phyloP scores from a whole-genome alignment of 305 asterid species.

The Ilex paraguariensis region DNA sequence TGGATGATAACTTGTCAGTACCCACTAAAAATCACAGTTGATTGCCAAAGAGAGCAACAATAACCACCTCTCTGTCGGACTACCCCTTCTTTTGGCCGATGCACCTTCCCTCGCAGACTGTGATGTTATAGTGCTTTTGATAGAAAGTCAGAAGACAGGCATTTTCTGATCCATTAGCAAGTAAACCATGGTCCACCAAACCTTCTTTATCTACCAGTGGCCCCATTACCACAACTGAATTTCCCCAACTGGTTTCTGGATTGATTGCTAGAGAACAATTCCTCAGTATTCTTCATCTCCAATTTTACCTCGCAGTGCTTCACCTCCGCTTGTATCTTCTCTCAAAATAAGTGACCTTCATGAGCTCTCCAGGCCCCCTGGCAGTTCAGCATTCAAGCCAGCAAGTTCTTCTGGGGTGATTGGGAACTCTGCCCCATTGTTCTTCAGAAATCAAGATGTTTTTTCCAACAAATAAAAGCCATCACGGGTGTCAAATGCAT shows the following conservation, averaged over 20 bases:
- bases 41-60: no score
- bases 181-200: conserved; percentile 67
- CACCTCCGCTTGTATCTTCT: conserved; percentile 68
- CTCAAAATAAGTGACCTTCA: conserved; percentile 94
- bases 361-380: conserved; percentile 99
- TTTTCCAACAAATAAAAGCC: conserved; percentile 66
- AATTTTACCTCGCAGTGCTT: conserved; percentile 45
- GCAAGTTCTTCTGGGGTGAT: conserved; percentile 28
- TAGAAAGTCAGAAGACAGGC: conserved; percentile 51
- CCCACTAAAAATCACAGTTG: no score
- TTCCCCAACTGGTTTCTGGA: conserved; percentile 47
- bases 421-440: conserved; percentile 92
- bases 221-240: conserved; percentile 42
- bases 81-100: conserved; percentile 65
- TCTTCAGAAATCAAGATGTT: conserved; percentile 52
- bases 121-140: conserved; percentile 52
- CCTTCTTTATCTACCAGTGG: conserved; percentile 48
- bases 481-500: conserved; percentile 36
- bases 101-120: conserved; percentile 35
- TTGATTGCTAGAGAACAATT: conserved; percentile 36
- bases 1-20: conserved; percentile 35
- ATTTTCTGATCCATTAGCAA: conserved; percentile 76
- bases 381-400: conserved; percentile 51
- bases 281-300: conserved; percentile 41
- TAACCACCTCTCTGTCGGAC: conserved; percentile 2